A percentile compares a stretch with the other conserved stretches of the same genome.
Conservation (phyloP, 139 green algal genomes). For the Closterium sp. region DNA sequence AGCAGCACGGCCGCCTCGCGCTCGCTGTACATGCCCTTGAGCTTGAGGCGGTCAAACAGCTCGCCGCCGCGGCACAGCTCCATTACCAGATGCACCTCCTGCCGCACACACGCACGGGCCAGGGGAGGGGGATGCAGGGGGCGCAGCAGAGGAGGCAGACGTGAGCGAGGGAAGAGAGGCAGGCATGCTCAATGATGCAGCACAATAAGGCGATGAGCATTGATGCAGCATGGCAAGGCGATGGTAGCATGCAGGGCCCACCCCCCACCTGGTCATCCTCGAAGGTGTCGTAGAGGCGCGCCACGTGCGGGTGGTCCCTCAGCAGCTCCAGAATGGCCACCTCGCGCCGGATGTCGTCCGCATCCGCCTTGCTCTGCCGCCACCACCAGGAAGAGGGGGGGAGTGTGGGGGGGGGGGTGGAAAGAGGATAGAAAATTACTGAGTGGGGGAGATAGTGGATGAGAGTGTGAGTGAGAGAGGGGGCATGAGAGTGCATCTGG, state of each 20-base stretch:
- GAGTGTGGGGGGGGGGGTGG: background rate
- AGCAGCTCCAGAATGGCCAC: conserved; percentile 4
- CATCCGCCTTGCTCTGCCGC: conserved; percentile 1
- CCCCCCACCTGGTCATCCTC: background rate
- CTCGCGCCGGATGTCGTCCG: background rate
- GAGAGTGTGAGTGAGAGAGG: background rate
- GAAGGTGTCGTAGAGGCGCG: background rate
- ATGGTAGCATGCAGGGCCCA: background rate
- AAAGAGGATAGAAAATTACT: no score
- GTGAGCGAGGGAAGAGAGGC: background rate
- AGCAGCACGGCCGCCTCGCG: conserved; percentile 76
- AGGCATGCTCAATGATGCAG: background rate
- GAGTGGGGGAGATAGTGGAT: background rate
- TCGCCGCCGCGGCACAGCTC: conserved; percentile 88
- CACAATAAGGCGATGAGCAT: background rate
- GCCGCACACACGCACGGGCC: background rate
- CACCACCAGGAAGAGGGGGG: background rate
- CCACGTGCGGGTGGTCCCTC: background rate
- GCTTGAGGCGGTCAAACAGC: conserved; percentile 88
- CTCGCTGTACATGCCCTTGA: conserved; percentile 76
- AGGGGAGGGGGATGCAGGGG: background rate
- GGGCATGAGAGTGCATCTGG: background rate
- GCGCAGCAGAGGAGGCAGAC: background rate
- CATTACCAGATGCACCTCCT: conserved; percentile 66
- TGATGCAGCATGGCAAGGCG: background rate